A percentile compares a stretch with the other conserved stretches of the same genome.
These are phyloP conservation scores for Mycena pura DNA, from an alignment of 768 basidiomycete species.

Conservation along the genomic window DNA sequence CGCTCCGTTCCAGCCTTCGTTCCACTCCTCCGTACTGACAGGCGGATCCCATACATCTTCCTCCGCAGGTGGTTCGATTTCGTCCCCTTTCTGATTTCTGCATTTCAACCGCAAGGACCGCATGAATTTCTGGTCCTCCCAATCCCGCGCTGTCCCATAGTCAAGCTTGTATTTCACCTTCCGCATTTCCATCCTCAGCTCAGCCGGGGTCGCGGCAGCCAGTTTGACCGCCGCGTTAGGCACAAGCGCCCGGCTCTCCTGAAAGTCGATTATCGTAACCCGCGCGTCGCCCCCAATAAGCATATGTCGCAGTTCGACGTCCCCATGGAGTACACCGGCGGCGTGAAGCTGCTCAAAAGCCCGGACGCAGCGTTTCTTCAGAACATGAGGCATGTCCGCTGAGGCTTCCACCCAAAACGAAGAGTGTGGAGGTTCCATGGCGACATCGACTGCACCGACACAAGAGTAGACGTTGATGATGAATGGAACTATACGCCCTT, in stretches of 20 bases:
- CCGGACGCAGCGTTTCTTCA: constrained; percentile 59
- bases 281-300: constrained; percentile 60
- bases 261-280: constrained; percentile 64
- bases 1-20: constrained; percentile 41
- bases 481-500: constrained; percentile 58
- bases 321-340: constrained; percentile 55
- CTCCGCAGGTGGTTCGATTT: not conserved
- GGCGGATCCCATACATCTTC: constrained; percentile 73
- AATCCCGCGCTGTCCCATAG: constrained; percentile 34
- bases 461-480: constrained; percentile 57
- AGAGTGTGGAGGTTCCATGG: constrained; percentile 62
- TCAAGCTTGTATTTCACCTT: constrained; percentile 64
- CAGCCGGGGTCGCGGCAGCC: constrained; percentile 41
- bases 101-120: constrained; percentile 13
- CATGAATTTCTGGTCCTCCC: constrained; percentile 25
- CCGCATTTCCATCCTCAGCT: constrained; percentile 59
- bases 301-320: constrained; percentile 56
- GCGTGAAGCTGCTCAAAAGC: constrained; percentile 58
- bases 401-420: constrained; percentile 70
- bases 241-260: constrained; percentile 41
- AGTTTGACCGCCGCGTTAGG: constrained; percentile 42
- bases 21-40: constrained; percentile 63
- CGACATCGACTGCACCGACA: constrained; percentile 45
- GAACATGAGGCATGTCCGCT: constrained; percentile 57
- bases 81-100: not conserved